Evolutionary conservation across 345 rosid species (phyloP), one percentile per base, ranked within the genome.

Genomic region (Euphorbia pulcherrima): DNA sequence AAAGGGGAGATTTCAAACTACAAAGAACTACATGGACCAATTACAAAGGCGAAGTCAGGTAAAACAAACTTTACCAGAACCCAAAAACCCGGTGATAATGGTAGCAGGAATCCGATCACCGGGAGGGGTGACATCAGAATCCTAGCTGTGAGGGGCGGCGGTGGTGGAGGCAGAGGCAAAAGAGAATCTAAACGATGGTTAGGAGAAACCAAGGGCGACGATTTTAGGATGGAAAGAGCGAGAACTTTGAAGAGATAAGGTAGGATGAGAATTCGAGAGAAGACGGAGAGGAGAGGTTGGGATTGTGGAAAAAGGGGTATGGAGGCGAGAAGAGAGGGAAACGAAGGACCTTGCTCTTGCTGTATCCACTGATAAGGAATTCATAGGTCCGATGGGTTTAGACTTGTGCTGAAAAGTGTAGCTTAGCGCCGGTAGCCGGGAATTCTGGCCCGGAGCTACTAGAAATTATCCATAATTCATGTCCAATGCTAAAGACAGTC

Each of bases 11-110:
- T 44, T 44, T 46, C 39, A 21, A 41, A 48, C 33, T 17, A 46
- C 14, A 0, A 47, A 27, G 16, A 47, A 16, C 10, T 10, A 16
- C 16, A 8, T 17, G 0, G 3, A 64, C 26, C 53, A 26, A 1
- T 2, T 46, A 27, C 8, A 28, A 64, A 64, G 67, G 40, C n/a
- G 53, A 27, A 23, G 55, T 21, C 33, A 46, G n/a, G n/a, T n/a
- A n/a, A n/a, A n/a, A n/a, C n/a, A n/a, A n/a, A 92, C 98, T 91
- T 93, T 89, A 47, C 97, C 97, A 33, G 99, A 94, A 29, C 99
- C 99, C 64, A 94, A 69, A 62, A 94, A 91, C 2, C 99, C 97
- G 0, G 99, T 94, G 62, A 94, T 91, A 50, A 94, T 89, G 13
- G 99, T 89, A 60, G 99, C 99, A 24, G 97, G 97, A 70, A 94